Evolutionary conservation across 2,329 filamentous ascomycete genomes (phyloP).

Genomic region (Cordyceps javanica): DNA sequence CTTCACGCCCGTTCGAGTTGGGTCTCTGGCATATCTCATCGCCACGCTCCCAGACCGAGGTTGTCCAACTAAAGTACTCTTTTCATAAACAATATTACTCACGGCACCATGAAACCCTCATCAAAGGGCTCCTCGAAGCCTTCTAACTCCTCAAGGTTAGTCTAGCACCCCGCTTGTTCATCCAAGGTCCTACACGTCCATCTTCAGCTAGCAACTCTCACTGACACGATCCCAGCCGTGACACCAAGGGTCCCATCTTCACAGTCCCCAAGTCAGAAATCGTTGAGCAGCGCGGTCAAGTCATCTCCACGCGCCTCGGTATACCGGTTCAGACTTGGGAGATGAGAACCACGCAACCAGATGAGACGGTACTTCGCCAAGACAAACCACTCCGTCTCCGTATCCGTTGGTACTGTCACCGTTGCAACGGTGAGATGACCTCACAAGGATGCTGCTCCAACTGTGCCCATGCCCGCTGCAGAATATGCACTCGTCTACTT

Average conservation of each 20-base stretch:
- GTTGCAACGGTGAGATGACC: slow-evolving; percentile 70
- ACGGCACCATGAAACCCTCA: neutral
- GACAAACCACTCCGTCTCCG: slow-evolving; percentile 75
- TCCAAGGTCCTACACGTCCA: neutral
- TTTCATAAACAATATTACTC: neutral
- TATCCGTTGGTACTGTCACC: slow-evolving; percentile 73
- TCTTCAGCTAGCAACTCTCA: neutral
- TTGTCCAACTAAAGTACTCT: neutral
- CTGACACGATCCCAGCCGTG: neutral
- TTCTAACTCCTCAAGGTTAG: neutral
- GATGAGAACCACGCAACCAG: slow-evolving; percentile 42
- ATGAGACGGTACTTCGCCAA: slow-evolving; percentile 55
- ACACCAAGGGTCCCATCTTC: slow-evolving; percentile 19
- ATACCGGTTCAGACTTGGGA: slow-evolving; percentile 49
- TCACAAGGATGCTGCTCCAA: slow-evolving; percentile 64
- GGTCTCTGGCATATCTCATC: neutral
- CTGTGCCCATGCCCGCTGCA: slow-evolving; percentile 77
- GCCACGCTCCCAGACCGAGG: neutral
- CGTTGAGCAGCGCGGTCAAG: slow-evolving; percentile 51
- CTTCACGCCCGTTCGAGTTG: neutral
- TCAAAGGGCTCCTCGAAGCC: neutral
- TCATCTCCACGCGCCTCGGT: slow-evolving; percentile 49
- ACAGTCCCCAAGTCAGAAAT: slow-evolving; percentile 44
- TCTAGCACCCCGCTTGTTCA: neutral
- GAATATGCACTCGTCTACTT: slow-evolving; percentile 71